Evolutionary conservation across 2,329 filamentous ascomycete species (phyloP).

Genomic region (Paecilomyces sp.): DNA sequence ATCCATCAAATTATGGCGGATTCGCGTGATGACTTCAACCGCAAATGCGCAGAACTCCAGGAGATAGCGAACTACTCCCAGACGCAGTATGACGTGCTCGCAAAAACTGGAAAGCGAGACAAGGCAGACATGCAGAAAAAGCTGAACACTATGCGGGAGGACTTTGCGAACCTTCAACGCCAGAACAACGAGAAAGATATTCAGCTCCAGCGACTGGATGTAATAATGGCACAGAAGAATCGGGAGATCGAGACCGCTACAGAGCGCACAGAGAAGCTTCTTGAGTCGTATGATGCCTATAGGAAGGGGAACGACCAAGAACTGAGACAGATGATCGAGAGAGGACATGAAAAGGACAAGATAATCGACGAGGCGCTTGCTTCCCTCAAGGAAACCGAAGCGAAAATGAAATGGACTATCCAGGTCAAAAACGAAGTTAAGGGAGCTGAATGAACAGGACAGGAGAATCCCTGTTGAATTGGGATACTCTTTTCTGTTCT

Average conservation of each 20-base stretch:
- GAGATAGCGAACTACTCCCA: slow-evolving; percentile 32
- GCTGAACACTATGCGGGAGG: slow-evolving; percentile 29
- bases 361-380: slow-evolving; percentile 30
- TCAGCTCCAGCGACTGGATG: slow-evolving; percentile 34
- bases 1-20: slow-evolving; percentile 31
- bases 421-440: slow-evolving; percentile 31
- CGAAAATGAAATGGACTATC: slow-evolving; percentile 43
- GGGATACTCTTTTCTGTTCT: not conserved
- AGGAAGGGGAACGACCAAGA: slow-evolving; percentile 34
- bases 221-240: slow-evolving; percentile 40
- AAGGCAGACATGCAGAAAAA: slow-evolving; percentile 31
- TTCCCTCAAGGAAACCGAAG: slow-evolving; percentile 35
- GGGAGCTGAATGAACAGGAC: slow-evolving; percentile 15
- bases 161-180: slow-evolving; percentile 26
- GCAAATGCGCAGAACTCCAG: slow-evolving; percentile 28
- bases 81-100: slow-evolving; percentile 39
- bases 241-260: slow-evolving; percentile 34
- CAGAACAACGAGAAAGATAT: slow-evolving; percentile 29
- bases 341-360: slow-evolving; percentile 19
- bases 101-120: slow-evolving; percentile 32
- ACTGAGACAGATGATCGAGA: slow-evolving; percentile 26
- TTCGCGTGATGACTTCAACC: slow-evolving; percentile 33
- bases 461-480: not conserved
- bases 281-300: slow-evolving; percentile 34
- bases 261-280: slow-evolving; percentile 33